Evolutionary conservation across 164 flowering plant species (phyloP), one percentile per base, ranked within the genome.

Genomic region (Chloranthus sessilifolius): DNA sequence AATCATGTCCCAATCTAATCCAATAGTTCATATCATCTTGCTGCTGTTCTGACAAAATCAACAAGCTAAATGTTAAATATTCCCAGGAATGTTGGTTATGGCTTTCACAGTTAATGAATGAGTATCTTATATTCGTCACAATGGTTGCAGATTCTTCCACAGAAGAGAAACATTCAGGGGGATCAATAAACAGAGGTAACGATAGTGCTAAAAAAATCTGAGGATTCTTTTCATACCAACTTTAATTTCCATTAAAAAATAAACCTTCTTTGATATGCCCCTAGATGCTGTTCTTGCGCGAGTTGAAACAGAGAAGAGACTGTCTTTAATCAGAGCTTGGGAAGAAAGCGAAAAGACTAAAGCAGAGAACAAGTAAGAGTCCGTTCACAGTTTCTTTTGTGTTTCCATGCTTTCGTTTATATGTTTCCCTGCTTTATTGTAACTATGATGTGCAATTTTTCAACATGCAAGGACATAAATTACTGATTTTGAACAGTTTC

Each of bases 321-420:
- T 69, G 63, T 82, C 95, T 25, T 78, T 78, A 30, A 68, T 92
- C 72, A 81, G 63, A 59, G 99, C 99, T 36, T 88, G 99, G 99
- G 96, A 86, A 67, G 99, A 92, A 5, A 78, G 64, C 39, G 96
- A 88, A 62, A 88, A 88, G 58, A 41, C 80, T 14, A 83, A 85
- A 62, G 84, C 81, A 28, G 80, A 82, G 57, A 85, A 88, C 80
- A 92, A 83, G 98, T 86, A 74, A 67, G 81, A n/a, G 38, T 16
- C 19, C 15, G 25, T 53, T 8, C 39, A 20, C 14, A 3, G 23
- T 38, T 19, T 44, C 26, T 44, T 7, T 24, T 33, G n/a, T 10
- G 5, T 24, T 48, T 21, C n/a, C n/a, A n/a, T n/a, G n/a, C n/a
- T n/a, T n/a, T n/a, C n/a, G n/a, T n/a, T n/a, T n/a, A n/a, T n/a